Base-by-base conservation (phyloP, 106 monocot species). In the Dioscorea alata region DNA sequence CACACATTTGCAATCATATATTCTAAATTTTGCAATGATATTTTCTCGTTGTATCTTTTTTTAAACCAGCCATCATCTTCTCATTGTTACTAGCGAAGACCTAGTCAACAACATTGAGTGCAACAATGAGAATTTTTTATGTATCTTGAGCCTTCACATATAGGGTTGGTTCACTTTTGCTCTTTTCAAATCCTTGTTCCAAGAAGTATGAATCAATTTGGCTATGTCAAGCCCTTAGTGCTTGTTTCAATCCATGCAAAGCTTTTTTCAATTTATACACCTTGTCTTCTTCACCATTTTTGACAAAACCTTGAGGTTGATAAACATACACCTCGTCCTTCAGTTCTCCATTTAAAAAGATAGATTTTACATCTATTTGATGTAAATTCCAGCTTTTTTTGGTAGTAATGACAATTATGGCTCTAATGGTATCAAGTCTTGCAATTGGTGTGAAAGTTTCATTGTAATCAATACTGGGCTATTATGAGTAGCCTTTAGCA, bases 141-240 rank as follows among this genome's bases (percentile, higher is more conserved):
- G 33, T 64, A 13, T 64, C 16, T 13, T 64, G 33, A 5, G 2
- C 42, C 12, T 64, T 35, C 15, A 64, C 13, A 64, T 64, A 64
- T 17, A 35, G 4, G 10, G 64, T 35, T 35, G 13, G 32, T 23
- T 75, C 50, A 67, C 67, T 25, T 16, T 59, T 68, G 33, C 25
- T 68, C 51, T 62, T 60, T 8, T 2, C 6, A 52, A 75, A 75
- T 14, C 57, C 13, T 50, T 61, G 59, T 64, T 33, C 12, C 3
- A 17, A 0, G 13, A 64, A 20, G 20, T 64, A 64, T 13, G 12
- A 17, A 35, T 64, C 33, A 35, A 64, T 64, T 33, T 17, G 32
- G 17, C 13, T 33, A 64, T 64, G 19, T 18, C 64, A 64, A 13
- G 64, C 64, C n/a, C 33, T 13, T 33, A 35, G 20, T 35, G 64